Conservation (phyloP, 2,329 filamentous ascomycete genomes). For the Colletotrichum trifolii region DNA sequence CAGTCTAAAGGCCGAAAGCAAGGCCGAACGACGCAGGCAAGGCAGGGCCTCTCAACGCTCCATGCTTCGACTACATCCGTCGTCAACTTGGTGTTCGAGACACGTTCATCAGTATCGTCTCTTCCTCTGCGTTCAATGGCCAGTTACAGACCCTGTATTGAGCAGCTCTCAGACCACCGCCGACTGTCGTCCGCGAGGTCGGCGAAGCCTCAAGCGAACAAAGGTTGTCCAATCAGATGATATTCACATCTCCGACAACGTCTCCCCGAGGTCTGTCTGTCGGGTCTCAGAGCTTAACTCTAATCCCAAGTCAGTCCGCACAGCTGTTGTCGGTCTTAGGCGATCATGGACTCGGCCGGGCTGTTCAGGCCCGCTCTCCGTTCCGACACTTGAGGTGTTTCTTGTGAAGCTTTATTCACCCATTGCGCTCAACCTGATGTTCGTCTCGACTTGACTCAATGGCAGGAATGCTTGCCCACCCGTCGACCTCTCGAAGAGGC, state of each 20-base stretch:
- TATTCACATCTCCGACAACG: conserved; percentile 8
- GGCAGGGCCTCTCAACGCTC: neutral
- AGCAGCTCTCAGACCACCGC: conserved; percentile 3
- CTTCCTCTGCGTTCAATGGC: conserved; percentile 5
- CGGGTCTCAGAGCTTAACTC: conserved; percentile 29
- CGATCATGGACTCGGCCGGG: conserved; percentile 18
- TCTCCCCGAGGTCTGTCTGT: neutral
- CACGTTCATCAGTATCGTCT: neutral
- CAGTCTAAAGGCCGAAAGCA: conserved; percentile 4
- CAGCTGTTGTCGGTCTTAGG: conserved; percentile 20
- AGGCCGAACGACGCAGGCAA: neutral
- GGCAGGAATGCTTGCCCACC: neutral
- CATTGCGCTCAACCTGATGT: conserved; percentile 13
- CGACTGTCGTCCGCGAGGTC: conserved; percentile 7
- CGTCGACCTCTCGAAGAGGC: conserved; percentile 12
- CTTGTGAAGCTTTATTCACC: neutral
- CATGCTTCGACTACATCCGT: conserved; percentile 4
- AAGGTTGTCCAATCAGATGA: conserved; percentile 15
- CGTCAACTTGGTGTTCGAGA: neutral
- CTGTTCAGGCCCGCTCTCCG: conserved; percentile 8
- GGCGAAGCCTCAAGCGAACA: conserved; percentile 11
- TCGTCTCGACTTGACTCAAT: conserved; percentile 33
- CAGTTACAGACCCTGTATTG: conserved; percentile 2
- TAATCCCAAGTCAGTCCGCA: conserved; percentile 13
- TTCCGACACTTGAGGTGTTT: conserved; percentile 15